These are phyloP conservation scores for Chaetoscypha palmicola DNA, from an alignment of 2,329 filamentous ascomycete species.

Conservation along the genomic window DNA sequence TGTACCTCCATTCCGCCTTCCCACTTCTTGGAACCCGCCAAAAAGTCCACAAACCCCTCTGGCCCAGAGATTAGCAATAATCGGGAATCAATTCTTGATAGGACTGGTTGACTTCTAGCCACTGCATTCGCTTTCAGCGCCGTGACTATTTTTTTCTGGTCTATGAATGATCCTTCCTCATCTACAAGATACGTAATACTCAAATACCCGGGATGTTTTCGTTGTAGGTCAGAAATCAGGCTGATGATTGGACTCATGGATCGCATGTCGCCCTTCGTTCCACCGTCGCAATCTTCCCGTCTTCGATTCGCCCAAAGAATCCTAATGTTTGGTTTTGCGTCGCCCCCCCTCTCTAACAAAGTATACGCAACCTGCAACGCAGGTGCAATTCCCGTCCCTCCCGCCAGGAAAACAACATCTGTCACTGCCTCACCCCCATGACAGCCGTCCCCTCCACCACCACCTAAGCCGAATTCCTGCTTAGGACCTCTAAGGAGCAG, in stretches of 20 bases:
- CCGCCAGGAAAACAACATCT: constrained; percentile 75
- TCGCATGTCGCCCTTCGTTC: constrained; percentile 39
- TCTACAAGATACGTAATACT: constrained; percentile 74
- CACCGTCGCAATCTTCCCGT: constrained; percentile 58
- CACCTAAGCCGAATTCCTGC: constrained; percentile 57
- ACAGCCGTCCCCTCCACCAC: too few relatives aligned
- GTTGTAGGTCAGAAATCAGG: constrained; percentile 58
- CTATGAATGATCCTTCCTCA: constrained; percentile 64
- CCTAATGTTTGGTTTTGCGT: constrained; percentile 43
- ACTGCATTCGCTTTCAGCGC: constrained; percentile 15
- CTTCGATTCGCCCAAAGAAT: constrained; percentile 78
- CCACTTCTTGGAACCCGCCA: constrained; percentile 77
- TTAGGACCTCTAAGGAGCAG: constrained; percentile 77
- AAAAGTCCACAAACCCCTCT: constrained; percentile 77
- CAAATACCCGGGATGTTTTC: constrained; percentile 47
- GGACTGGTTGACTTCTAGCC: constrained; percentile 24
- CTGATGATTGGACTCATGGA: constrained; percentile 46
- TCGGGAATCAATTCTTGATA: constrained; percentile 36
- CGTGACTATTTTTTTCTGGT: constrained; percentile 40
- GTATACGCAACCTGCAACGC: constrained; percentile 73
- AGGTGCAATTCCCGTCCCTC: constrained; percentile 86
- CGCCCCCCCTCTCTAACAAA: constrained; percentile 41
- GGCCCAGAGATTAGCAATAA: constrained; percentile 84
- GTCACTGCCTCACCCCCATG: constrained; percentile 45
- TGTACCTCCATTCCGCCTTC: constrained; percentile 64